These are phyloP conservation scores for Candida awuae DNA, from an alignment of 805 yeast species.

Conservation along the genomic window DNA sequence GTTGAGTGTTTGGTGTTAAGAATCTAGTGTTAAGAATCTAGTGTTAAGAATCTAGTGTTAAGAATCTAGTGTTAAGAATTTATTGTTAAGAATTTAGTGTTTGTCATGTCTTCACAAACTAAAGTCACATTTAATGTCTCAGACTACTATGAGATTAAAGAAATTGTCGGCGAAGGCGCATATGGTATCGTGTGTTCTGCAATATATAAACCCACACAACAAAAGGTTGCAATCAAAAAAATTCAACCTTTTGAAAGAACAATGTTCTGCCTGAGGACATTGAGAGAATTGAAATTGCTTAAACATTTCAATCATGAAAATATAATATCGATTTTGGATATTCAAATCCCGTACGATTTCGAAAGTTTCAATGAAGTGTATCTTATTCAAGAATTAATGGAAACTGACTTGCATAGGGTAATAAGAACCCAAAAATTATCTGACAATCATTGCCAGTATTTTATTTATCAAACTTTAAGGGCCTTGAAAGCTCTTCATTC, in stretches of 20 bases:
- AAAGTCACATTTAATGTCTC: conserved; percentile 68
- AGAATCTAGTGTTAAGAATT: neutral
- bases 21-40: no score
- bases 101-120: conserved; percentile 15
- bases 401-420: conserved; percentile 77
- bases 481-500: conserved; percentile 88
- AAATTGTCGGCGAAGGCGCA: conserved; percentile 92
- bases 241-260: conserved; percentile 87
- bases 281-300: conserved; percentile 80
- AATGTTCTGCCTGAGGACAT: conserved; percentile 80
- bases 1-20: no score
- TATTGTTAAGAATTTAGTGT: neutral
- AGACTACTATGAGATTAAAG: conserved; percentile 76
- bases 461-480: conserved; percentile 81
- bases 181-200: conserved; percentile 94
- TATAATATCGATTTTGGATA: conserved; percentile 81
- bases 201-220: conserved; percentile 73
- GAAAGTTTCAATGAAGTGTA: conserved; percentile 82
- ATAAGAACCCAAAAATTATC: conserved; percentile 73
- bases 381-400: conserved; percentile 81
- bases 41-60: no score
- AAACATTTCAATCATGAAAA: conserved; percentile 92
- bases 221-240: conserved; percentile 91
- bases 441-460: conserved; percentile 92
- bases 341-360: conserved; percentile 72